These are phyloP conservation scores for Boletus subcaerulescens DNA, from an alignment of 768 basidiomycete species.

Conservation along the genomic window DNA sequence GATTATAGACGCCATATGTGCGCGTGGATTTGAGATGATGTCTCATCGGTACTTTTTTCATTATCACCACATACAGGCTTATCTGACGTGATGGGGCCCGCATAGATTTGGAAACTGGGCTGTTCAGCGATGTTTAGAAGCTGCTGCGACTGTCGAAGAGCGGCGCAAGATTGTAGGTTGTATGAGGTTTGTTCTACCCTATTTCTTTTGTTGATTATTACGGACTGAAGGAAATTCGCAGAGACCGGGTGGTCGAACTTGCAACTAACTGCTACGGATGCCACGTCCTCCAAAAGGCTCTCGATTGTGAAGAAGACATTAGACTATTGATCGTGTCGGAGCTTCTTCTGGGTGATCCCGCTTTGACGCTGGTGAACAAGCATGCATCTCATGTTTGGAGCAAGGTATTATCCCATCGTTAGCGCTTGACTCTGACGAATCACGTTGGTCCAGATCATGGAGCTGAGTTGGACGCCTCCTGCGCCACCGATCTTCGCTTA, in stretches of 20 bases:
- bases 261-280: conserved; percentile 90
- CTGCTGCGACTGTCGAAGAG: conserved; percentile 71
- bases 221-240: conserved; percentile 26
- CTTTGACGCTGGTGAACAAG: conserved; percentile 84
- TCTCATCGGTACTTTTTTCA: conserved; percentile 59
- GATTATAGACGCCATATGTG: conserved; percentile 85
- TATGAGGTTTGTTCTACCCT: conserved; percentile 60
- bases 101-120: conserved; percentile 90
- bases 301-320: conserved; percentile 88
- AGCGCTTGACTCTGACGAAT: conserved; percentile 5
- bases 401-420: conserved; percentile 48
- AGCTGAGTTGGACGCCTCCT: conserved; percentile 81
- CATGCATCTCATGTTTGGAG: conserved; percentile 93
- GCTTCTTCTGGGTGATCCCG: conserved; percentile 78
- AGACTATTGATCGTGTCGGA: conserved; percentile 81
- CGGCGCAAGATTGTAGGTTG: conserved; percentile 79
- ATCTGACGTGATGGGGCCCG: conserved; percentile 6
- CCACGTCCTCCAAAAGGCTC: conserved; percentile 85
- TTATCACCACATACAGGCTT: not conserved
- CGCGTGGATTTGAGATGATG: conserved; percentile 90
- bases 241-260: conserved; percentile 80
- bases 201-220: conserved; percentile 1
- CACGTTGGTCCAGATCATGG: conserved; percentile 65
- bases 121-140: conserved; percentile 83
- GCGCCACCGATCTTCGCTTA: conserved; percentile 87